These are phyloP conservation scores for Lanmaoa pseudosensibilis DNA, from an alignment of 768 basidiomycete species.

Conservation along the genomic window DNA sequence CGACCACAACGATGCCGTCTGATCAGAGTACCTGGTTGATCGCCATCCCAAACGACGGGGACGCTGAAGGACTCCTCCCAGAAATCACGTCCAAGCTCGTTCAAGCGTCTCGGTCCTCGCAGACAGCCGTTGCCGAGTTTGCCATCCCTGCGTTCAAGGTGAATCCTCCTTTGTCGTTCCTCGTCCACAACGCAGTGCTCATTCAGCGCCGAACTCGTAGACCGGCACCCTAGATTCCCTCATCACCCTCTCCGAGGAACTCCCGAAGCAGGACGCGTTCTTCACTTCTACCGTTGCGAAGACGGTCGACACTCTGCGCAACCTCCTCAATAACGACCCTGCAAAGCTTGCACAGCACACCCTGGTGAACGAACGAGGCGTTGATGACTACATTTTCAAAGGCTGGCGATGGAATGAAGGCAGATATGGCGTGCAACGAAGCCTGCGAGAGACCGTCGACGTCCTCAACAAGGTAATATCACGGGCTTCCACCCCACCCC, in stretches of 20 bases:
- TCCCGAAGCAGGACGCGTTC: conserved; percentile 87
- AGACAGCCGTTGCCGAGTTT: conserved; percentile 59
- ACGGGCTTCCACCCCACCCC: conserved; percentile 11
- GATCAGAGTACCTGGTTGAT: conserved; percentile 96
- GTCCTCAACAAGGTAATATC: conserved; percentile 72
- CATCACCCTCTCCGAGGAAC: conserved; percentile 84
- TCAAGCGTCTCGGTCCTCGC: conserved; percentile 52
- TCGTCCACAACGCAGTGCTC: conserved; percentile 2
- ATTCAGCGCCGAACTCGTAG: conserved; percentile 41
- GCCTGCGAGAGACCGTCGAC: conserved; percentile 83
- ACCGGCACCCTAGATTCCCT: conserved; percentile 92
- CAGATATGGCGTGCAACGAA: conserved; percentile 81
- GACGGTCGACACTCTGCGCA: conserved; percentile 90
- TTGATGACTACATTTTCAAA: conserved; percentile 76
- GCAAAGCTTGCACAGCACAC: conserved; percentile 72
- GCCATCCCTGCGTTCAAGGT: conserved; percentile 92
- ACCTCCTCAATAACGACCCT: conserved; percentile 85
- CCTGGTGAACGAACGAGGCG: conserved; percentile 73
- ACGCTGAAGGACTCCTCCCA: conserved; percentile 71
- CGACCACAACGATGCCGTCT: conserved; percentile 71
- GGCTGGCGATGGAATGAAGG: conserved; percentile 94
- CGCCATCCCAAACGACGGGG: conserved; percentile 82
- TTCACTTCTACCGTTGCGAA: conserved; percentile 90
- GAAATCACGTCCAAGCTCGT: conserved; percentile 64
- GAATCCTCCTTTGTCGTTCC: conserved; percentile 13